phyloP scores from a whole-genome alignment of 2,329 filamentous ascomycete genomes.

The Talaromyces islandicus region DNA sequence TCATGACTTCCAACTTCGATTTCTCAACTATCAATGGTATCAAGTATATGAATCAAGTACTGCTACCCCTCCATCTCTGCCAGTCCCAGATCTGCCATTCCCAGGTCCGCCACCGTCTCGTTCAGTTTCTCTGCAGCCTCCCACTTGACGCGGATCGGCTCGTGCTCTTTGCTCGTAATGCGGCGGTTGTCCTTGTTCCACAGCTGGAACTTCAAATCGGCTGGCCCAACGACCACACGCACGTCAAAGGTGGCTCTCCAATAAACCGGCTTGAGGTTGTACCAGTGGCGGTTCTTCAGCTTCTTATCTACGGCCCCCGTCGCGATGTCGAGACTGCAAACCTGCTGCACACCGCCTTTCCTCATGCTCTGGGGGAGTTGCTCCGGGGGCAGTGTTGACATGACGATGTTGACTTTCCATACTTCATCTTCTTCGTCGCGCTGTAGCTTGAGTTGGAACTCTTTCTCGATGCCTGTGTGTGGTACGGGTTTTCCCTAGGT shows the following conservation, averaged over 20 bases:
- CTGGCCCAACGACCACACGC: slow-evolving; percentile 26
- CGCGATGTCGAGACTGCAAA: slow-evolving; percentile 25
- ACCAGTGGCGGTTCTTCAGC: slow-evolving; percentile 31
- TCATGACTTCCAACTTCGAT: background rate
- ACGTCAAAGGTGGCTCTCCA: slow-evolving; percentile 27
- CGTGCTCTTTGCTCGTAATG: slow-evolving; percentile 20
- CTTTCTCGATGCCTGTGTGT: slow-evolving; percentile 18
- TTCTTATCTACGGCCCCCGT: slow-evolving; percentile 25
- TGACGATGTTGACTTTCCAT: slow-evolving; percentile 28
- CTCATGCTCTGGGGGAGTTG: slow-evolving; percentile 20
- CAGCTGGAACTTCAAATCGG: slow-evolving; percentile 30
- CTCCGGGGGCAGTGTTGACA: slow-evolving; percentile 19
- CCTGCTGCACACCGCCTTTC: slow-evolving; percentile 17
- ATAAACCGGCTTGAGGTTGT: slow-evolving; percentile 23
- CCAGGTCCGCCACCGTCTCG: background rate
- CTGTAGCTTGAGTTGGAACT: slow-evolving; percentile 22
- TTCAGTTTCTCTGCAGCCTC: slow-evolving; percentile 1
- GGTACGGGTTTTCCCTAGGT: slow-evolving; percentile 17
- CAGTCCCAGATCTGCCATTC: background rate
- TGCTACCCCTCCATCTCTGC: background rate
- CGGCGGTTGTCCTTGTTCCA: slow-evolving; percentile 20
- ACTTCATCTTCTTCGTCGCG: slow-evolving; percentile 14
- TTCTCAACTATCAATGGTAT: background rate
- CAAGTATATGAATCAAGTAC: background rate
- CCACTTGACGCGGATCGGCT: slow-evolving; percentile 28